Evolutionary conservation across 2,329 filamentous ascomycete species (phyloP).

Genomic region (Aspergillus fischeri): DNA sequence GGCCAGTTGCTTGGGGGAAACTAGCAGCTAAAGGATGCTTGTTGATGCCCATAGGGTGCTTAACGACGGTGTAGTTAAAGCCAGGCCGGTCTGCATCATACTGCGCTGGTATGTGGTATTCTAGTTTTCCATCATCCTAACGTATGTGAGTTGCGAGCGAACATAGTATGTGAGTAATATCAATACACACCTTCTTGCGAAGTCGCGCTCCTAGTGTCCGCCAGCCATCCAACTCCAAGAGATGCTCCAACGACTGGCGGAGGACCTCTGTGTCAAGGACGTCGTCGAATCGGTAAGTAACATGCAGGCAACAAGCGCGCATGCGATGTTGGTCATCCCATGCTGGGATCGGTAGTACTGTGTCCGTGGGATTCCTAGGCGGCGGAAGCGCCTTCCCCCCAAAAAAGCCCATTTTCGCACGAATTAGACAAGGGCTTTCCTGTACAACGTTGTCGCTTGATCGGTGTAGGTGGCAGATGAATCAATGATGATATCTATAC

Average conservation of each 20-base stretch:
- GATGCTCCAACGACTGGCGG: conserved; percentile 28
- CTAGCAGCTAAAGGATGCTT: conserved; percentile 40
- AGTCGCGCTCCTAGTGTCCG: conserved; percentile 44
- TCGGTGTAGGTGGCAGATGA: no score
- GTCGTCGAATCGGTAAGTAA: conserved; percentile 41
- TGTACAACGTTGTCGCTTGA: no score
- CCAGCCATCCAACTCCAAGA: conserved; percentile 43
- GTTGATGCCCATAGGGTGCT: conserved; percentile 32
- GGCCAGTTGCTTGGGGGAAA: conserved; percentile 33
- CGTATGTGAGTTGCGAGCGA: background rate
- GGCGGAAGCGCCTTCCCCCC: no score
- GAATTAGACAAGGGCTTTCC: no score
- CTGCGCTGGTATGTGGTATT: conserved; percentile 39
- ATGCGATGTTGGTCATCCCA: background rate
- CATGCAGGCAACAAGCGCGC: conserved; percentile 1
- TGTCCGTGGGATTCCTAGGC: no score
- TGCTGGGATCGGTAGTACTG: no score
- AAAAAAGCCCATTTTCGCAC: no score
- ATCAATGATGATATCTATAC: no score
- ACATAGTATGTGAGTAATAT: background rate
- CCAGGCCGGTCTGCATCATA: conserved; percentile 38
- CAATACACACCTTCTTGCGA: conserved; percentile 29
- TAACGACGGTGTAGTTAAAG: conserved; percentile 37
- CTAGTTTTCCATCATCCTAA: conserved; percentile 26
- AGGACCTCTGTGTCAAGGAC: conserved; percentile 42